phyloP scores from a whole-genome alignment of 495 filamentous ascomycete species.

The Penicillium roqueforti region DNA sequence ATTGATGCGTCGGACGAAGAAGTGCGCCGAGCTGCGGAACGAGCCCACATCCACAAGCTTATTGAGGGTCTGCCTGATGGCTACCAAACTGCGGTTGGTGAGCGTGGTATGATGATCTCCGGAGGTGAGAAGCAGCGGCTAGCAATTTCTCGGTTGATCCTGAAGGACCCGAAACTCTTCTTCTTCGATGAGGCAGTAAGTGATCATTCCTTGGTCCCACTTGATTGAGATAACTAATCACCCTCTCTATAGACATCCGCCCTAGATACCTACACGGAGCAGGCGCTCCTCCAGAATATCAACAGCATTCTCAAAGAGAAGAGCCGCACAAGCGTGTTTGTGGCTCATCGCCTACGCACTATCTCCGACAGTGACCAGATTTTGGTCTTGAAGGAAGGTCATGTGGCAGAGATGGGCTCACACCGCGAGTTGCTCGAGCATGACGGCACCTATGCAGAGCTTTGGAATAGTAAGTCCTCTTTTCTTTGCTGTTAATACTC shows the following conservation, averaged over 20 bases:
- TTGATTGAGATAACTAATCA: conserved; percentile 9
- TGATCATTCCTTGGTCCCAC: conserved; percentile 16
- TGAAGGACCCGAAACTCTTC: conserved; percentile 88
- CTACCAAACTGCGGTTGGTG: conserved; percentile 89
- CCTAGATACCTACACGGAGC: conserved; percentile 93
- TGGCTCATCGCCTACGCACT: conserved; percentile 86
- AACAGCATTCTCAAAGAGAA: conserved; percentile 91
- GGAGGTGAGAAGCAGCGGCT: conserved; percentile 95
- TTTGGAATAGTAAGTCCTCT: conserved; percentile 77
- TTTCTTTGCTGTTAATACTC: not conserved
- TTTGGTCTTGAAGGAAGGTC: conserved; percentile 80
- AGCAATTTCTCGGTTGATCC: conserved; percentile 76
- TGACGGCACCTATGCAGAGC: conserved; percentile 77
- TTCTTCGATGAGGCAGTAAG: conserved; percentile 94
- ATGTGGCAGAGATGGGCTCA: conserved; percentile 79
- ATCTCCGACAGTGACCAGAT: conserved; percentile 95
- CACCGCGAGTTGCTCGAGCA: conserved; percentile 77
- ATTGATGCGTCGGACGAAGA: conserved; percentile 70
- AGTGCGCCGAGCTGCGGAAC: conserved; percentile 69
- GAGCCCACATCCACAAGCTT: conserved; percentile 80
- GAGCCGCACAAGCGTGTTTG: conserved; percentile 83
- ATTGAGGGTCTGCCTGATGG: conserved; percentile 74
- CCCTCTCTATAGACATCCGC: conserved; percentile 63
- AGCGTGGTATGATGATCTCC: conserved; percentile 97
- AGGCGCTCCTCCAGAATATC: conserved; percentile 86